Conservation (phyloP, 352 stramenopile genomes). For the Phytophthora aleatoria region DNA sequence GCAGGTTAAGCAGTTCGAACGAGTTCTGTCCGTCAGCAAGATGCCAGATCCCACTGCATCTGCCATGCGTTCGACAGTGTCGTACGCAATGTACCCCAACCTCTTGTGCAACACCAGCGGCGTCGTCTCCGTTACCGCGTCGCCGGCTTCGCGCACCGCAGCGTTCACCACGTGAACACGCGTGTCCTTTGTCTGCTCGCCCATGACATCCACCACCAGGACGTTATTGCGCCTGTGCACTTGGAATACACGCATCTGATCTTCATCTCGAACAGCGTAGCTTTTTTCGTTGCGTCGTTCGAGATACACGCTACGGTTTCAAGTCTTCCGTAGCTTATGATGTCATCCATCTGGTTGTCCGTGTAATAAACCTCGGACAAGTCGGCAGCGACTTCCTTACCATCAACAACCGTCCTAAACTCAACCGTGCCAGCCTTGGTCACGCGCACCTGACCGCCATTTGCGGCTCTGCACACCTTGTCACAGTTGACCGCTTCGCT, state of each 20-base stretch:
- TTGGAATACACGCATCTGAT: background rate
- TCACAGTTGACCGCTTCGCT: conserved; percentile 4
- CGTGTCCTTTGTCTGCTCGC: background rate
- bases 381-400: background rate
- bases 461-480: background rate
- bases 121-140: background rate
- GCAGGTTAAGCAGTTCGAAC: conserved; percentile 5
- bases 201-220: background rate
- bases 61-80: conserved; percentile 6
- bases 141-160: background rate
- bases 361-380: background rate
- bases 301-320: background rate
- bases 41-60: background rate
- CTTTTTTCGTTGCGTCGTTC: background rate
- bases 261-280: background rate
- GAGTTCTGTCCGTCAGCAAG: background rate
- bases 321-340: background rate
- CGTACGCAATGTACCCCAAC: conserved; percentile 1
- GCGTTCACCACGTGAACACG: background rate
- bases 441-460: background rate
- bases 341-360: background rate
- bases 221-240: conserved; percentile 1
- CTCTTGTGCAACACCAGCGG: background rate
- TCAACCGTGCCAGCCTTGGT: background rate
- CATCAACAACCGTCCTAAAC: background rate